Conservation (phyloP, 2,329 filamentous ascomycete genomes). For the Exophiala sp. region DNA sequence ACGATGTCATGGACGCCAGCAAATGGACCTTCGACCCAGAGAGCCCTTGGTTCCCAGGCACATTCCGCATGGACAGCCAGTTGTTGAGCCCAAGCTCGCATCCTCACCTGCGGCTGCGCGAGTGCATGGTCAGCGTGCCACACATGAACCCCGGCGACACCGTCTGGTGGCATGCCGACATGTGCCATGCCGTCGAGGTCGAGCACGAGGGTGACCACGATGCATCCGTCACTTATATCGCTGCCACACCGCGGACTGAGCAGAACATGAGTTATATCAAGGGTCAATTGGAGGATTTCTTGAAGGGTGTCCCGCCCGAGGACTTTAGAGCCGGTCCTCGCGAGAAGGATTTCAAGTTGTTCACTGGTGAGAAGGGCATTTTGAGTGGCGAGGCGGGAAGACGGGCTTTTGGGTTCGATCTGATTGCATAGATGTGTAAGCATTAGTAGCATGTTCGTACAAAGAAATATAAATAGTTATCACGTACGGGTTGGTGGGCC, state of each 20-base stretch:
- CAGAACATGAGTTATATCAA: conserved; percentile 36
- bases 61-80: conserved; percentile 36
- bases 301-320: conserved; percentile 49
- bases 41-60: conserved; percentile 39
- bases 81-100: conserved; percentile 43
- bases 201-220: conserved; percentile 36
- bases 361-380: conserved; percentile 16
- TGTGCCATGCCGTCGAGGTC: conserved; percentile 41
- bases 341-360: conserved; percentile 17
- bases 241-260: conserved; percentile 36
- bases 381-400: conserved; percentile 19
- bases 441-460: too few species aligned
- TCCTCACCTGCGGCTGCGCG: conserved; percentile 39
- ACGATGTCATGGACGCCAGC: conserved; percentile 35
- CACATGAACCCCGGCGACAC: conserved; percentile 39
- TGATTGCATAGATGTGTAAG: conserved; percentile 4
- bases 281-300: conserved; percentile 50
- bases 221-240: conserved; percentile 37
- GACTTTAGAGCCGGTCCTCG: conserved; percentile 22
- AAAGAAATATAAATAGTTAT: too few species aligned
- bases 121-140: conserved; percentile 40
- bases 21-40: conserved; percentile 38
- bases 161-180: conserved; percentile 43
- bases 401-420: conserved; percentile 20
- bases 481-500: too few species aligned